Evolutionary conservation across 2,329 filamentous ascomycete genomes (phyloP).

Genomic region (Bipolaris oryzae): DNA sequence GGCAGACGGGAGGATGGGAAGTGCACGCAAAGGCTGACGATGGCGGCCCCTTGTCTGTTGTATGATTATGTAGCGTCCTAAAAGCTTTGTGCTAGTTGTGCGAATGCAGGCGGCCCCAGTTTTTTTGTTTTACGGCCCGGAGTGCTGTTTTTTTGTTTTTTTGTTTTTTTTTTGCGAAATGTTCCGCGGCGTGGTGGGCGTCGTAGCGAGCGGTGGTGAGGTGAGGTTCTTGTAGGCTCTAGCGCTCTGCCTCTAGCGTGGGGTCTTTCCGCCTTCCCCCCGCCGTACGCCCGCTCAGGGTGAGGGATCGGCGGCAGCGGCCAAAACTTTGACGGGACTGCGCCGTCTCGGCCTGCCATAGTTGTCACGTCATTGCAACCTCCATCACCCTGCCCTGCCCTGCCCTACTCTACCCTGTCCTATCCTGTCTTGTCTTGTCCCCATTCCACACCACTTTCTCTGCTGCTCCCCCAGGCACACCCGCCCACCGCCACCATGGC

Average conservation of each 20-base stretch:
- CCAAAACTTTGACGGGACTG: conserved; percentile 18
- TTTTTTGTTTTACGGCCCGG: conserved; percentile 16
- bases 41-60: conserved; percentile 43
- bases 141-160: not conserved
- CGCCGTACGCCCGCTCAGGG: conserved; percentile 17
- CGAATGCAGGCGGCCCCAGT: conserved; percentile 35
- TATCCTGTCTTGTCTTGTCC: not conserved
- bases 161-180: not conserved
- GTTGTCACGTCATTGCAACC: conserved; percentile 31
- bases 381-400: conserved; percentile 1
- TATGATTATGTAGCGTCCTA: conserved; percentile 47
- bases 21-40: conserved; percentile 28
- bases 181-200: conserved; percentile 5
- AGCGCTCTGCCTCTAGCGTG: conserved; percentile 21
- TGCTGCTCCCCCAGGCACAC: not conserved
- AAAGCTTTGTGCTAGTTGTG: conserved; percentile 33
- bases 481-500: conserved; percentile 29
- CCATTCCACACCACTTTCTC: not conserved
- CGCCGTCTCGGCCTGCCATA: conserved; percentile 1
- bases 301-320: conserved; percentile 9
- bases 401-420: not conserved
- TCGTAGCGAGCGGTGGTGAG: not conserved
- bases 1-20: conserved; percentile 15
- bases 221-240: conserved; percentile 44
- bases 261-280: conserved; percentile 21